Evolutionary conservation across 2,329 filamentous ascomycete species (phyloP).

Genomic region (Daldinia eschscholtzii): DNA sequence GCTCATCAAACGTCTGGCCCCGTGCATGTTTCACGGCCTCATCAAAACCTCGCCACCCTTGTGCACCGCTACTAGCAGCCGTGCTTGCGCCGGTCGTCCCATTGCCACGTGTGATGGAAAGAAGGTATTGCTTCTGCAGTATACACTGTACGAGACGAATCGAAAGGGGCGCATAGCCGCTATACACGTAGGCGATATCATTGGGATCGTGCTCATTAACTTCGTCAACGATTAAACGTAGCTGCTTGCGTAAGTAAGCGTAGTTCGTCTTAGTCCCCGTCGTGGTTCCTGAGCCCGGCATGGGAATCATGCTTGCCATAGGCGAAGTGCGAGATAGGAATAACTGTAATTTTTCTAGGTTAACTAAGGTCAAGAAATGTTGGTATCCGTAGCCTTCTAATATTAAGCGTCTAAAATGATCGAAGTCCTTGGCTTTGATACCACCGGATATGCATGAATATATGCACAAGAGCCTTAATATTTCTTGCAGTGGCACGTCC

Average conservation of each 20-base stretch:
- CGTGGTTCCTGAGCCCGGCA: conserved; percentile 69
- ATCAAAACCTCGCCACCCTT: conserved; percentile 94
- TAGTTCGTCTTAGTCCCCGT: conserved; percentile 88
- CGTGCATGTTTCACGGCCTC: conserved; percentile 89
- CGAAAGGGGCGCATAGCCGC: conserved; percentile 93
- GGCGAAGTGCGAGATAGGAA: conserved; percentile 83
- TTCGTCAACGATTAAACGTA: conserved; percentile 93
- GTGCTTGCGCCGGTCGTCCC: conserved; percentile 62
- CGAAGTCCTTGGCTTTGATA: conserved; percentile 87
- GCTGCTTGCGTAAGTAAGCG: conserved; percentile 83
- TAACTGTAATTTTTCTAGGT: conserved; percentile 89
- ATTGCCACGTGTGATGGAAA: conserved; percentile 75
- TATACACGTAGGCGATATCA: conserved; percentile 98
- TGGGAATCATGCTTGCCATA: conserved; percentile 83
- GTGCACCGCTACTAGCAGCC: conserved; percentile 69
- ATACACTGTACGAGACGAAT: conserved; percentile 93
- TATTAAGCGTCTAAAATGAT: conserved; percentile 88
- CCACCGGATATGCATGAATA: conserved; percentile 93
- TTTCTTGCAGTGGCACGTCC: conserved; percentile 81
- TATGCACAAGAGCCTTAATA: conserved; percentile 87
- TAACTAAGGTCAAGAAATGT: conserved; percentile 88
- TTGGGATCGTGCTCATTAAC: conserved; percentile 95
- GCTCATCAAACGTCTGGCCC: conserved; percentile 90
- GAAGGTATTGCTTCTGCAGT: conserved; percentile 88
- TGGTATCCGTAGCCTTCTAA: conserved; percentile 95